Conservation (phyloP, 2,329 filamentous ascomycete species). For the Talaromyces sp. region DNA sequence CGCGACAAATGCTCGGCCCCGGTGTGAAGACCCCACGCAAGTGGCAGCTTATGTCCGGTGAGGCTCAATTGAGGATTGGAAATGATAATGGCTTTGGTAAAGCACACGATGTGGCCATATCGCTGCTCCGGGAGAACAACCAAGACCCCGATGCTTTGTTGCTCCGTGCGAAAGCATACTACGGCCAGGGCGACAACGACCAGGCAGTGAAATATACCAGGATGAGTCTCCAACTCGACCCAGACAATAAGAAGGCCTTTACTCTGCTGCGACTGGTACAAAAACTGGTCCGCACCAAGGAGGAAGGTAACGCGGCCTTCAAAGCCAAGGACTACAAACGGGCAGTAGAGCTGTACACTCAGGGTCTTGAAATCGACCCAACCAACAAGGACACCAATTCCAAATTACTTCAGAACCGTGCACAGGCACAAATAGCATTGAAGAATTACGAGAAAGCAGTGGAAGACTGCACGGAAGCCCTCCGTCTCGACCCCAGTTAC, state of each 20-base stretch:
- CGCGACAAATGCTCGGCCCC: constrained; percentile 73
- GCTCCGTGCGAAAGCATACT: constrained; percentile 80
- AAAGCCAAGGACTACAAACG: constrained; percentile 77
- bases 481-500: constrained; percentile 80
- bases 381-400: constrained; percentile 88
- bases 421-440: constrained; percentile 73
- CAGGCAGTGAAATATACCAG: constrained; percentile 92
- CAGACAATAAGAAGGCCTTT: constrained; percentile 83
- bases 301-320: constrained; percentile 87
- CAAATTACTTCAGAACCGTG: constrained; percentile 91
- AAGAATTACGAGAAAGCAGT: constrained; percentile 83
- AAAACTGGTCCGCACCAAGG: constrained; percentile 89
- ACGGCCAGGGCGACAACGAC: constrained; percentile 89
- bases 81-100: constrained; percentile 85
- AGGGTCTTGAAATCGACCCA: constrained; percentile 81
- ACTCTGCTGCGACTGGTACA: constrained; percentile 87
- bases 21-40: constrained; percentile 81
- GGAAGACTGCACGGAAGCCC: constrained; percentile 78
- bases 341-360: constrained; percentile 80
- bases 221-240: constrained; percentile 84
- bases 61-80: constrained; percentile 90
- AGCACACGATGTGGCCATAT: constrained; percentile 89
- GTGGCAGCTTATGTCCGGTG: constrained; percentile 89
- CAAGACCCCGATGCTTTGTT: constrained; percentile 93
- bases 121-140: constrained; percentile 77